These are phyloP conservation scores for Cladophialophora yegresii DNA, from an alignment of 2,329 filamentous ascomycete genomes.

Conservation along the genomic window DNA sequence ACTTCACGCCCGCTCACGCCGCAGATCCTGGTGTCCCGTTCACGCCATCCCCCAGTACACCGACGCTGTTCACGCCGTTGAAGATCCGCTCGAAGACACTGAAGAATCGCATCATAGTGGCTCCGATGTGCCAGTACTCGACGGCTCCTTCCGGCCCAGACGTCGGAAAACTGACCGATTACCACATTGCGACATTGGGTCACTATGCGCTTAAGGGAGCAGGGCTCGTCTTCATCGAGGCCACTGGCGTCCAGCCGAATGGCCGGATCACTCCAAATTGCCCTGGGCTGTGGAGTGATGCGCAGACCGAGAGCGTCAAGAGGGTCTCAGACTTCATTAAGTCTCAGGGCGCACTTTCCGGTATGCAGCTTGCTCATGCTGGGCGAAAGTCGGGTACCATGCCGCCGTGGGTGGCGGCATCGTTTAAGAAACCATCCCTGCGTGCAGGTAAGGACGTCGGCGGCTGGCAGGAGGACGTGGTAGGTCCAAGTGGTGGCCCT, in stretches of 20 bases:
- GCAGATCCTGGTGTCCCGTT: constrained; percentile 29
- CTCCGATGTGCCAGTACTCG: constrained; percentile 62
- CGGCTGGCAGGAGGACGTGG: constrained; percentile 36
- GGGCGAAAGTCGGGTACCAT: constrained; percentile 65
- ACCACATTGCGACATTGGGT: constrained; percentile 47
- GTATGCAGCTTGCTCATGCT: constrained; percentile 79
- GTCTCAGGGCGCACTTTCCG: constrained; percentile 73
- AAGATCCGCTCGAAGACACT: constrained; percentile 57
- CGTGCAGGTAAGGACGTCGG: constrained; percentile 29
- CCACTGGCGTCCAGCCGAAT: constrained; percentile 71
- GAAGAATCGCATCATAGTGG: constrained; percentile 57
- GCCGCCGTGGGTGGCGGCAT: constrained; percentile 51
- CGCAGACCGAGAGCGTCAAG: constrained; percentile 46
- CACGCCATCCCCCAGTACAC: constrained; percentile 20
- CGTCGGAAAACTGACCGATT: constrained; percentile 48
- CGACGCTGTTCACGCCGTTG: constrained; percentile 48
- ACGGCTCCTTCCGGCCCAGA: constrained; percentile 38
- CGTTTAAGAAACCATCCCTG: constrained; percentile 33
- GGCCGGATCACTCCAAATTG: constrained; percentile 70
- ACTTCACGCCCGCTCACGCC: constrained; percentile 34
- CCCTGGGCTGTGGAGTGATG: constrained; percentile 42
- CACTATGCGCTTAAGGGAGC: constrained; percentile 37
- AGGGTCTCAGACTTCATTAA: constrained; percentile 77
- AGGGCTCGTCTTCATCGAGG: constrained; percentile 63
- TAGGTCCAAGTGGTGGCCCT: constrained; percentile 33